These are phyloP conservation scores for Irpex sp. DNA, from an alignment of 1,284 basidiomycete species.

Conservation along the genomic window DNA sequence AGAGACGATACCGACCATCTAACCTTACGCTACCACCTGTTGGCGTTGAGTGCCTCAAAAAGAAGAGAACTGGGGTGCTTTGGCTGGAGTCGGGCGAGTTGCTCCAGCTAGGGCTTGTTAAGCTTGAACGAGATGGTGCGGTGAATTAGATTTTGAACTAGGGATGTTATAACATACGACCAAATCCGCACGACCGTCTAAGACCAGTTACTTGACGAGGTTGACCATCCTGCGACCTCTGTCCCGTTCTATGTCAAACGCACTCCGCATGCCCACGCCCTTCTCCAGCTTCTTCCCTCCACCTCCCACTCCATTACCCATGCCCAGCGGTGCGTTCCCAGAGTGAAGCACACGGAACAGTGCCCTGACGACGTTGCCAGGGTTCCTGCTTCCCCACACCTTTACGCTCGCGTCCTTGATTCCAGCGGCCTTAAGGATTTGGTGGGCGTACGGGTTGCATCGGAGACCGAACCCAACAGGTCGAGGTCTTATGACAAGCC, in stretches of 20 bases:
- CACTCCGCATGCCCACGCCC: slow-evolving; percentile 63
- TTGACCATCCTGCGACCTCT: slow-evolving; percentile 65
- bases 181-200: neutral
- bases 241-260: slow-evolving; percentile 65
- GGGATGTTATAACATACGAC: neutral
- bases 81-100: too few relatives aligned
- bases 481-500: slow-evolving; percentile 81
- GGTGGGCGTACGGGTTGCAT: slow-evolving; percentile 87
- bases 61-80: neutral
- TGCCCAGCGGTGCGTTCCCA: slow-evolving; percentile 68
- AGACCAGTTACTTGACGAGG: slow-evolving; percentile 24
- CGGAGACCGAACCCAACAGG: slow-evolving; percentile 93
- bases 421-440: slow-evolving; percentile 87
- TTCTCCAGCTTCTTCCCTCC: slow-evolving; percentile 63
- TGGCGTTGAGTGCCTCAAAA: neutral
- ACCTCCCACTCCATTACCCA: slow-evolving; percentile 78
- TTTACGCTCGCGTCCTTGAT: slow-evolving; percentile 94
- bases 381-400: slow-evolving; percentile 90
- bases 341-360: slow-evolving; percentile 65
- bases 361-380: slow-evolving; percentile 59
- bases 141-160: neutral
- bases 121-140: too few relatives aligned
- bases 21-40: too few relatives aligned
- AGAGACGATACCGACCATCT: neutral
- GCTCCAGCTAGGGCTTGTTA: too few relatives aligned